Conservation (phyloP, 192 early-diverging fungal species). For the Anaeromyces robustus region DNA sequence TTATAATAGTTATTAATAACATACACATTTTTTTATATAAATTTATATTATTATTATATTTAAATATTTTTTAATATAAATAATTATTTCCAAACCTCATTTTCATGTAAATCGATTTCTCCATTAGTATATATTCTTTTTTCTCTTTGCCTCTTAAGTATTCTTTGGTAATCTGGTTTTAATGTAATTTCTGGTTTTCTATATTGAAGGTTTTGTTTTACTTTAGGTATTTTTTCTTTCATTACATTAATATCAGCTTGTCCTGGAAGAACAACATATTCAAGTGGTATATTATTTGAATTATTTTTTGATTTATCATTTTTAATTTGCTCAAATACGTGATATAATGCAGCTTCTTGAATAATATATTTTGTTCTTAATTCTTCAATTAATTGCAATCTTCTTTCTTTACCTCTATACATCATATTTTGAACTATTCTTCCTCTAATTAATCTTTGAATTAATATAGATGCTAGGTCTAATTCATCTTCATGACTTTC, state of each 20-base stretch:
- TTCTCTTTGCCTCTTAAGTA: background rate
- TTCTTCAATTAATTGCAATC: constrained; percentile 34
- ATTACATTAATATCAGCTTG: background rate
- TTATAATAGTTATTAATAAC: too few relatives aligned
- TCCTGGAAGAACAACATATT: background rate
- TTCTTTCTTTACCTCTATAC: constrained; percentile 30
- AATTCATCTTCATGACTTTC: constrained; percentile 21
- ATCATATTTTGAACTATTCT: constrained; percentile 35
- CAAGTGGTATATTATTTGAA: background rate
- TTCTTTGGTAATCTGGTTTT: background rate
- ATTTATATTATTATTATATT: too few relatives aligned
- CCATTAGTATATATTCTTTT: background rate
- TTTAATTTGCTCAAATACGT: constrained; percentile 7
- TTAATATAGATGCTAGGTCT: constrained; percentile 25
- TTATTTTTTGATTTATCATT: background rate
- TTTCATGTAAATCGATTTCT: background rate
- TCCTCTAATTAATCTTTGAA: constrained; percentile 37
- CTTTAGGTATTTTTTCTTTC: background rate
- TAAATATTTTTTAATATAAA: too few relatives aligned
- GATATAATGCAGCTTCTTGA: constrained; percentile 8
- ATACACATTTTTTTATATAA: too few relatives aligned
- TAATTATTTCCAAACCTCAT: background rate
- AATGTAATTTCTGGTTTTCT: background rate
- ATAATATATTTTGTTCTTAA: constrained; percentile 28
- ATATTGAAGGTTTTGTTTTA: background rate